Percentiles rank a stretch among this genome's conserved stretches.
Evolutionary conservation across 1,284 basidiomycete species (phyloP).

Genomic region (Dichomitus squalens): DNA sequence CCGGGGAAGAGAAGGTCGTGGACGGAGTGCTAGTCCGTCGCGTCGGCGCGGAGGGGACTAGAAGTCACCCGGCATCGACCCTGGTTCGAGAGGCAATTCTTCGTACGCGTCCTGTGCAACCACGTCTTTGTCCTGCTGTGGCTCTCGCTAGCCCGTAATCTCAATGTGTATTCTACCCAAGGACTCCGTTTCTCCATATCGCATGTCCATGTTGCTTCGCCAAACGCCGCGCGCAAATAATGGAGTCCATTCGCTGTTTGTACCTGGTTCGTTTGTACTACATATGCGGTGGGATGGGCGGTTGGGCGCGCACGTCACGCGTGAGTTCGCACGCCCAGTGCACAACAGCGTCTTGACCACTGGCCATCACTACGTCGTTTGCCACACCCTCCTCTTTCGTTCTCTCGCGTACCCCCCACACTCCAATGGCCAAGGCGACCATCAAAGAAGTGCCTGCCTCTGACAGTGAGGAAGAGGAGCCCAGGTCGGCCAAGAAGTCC

Average conservation of each 20-base stretch:
- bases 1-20: slow-evolving; percentile 58
- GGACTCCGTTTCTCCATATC: not conserved
- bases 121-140: slow-evolving; percentile 4
- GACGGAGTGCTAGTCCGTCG: slow-evolving; percentile 79
- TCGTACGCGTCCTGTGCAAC: slow-evolving; percentile 1
- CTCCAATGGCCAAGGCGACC: slow-evolving; percentile 24
- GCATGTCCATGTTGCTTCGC: not conserved
- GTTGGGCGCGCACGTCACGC: slow-evolving; percentile 1
- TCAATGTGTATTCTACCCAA: slow-evolving; percentile 12
- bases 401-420: not conserved
- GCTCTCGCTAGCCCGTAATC: not conserved
- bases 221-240: too few relatives aligned
- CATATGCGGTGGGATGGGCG: too few relatives aligned
- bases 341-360: slow-evolving; percentile 1
- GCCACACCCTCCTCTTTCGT: not conserved
- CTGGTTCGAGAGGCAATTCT: not conserved
- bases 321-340: slow-evolving; percentile 14
- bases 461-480: slow-evolving; percentile 27
- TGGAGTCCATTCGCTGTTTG: too few relatives aligned
- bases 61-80: slow-evolving; percentile 3
- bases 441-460: slow-evolving; percentile 18
- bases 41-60: slow-evolving; percentile 40
- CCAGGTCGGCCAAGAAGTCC: slow-evolving; percentile 19
- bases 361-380: not conserved
- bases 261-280: not conserved